Conservation (phyloP, 805 yeast genomes). For the Kazachstania taianensis region DNA sequence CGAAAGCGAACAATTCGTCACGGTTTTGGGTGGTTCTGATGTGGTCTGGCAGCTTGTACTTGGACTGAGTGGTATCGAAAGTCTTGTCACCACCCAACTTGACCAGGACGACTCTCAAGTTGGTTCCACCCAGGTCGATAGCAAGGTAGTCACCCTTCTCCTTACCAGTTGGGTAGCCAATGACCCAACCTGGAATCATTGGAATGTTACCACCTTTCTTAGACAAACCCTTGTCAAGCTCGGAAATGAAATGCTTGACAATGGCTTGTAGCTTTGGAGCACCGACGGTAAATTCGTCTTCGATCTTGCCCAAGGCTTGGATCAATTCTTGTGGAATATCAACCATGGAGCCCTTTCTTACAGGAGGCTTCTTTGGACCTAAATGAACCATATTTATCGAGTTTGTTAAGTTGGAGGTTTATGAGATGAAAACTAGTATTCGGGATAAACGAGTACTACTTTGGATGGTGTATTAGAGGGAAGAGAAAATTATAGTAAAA, state of each 20-base stretch:
- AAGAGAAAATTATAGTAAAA: no score
- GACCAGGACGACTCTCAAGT: conserved; percentile 83
- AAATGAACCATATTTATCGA: conserved; percentile 53
- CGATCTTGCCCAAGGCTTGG: conserved; percentile 47
- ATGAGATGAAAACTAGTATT: no score
- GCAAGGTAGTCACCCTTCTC: conserved; percentile 86
- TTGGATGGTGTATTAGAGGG: no score
- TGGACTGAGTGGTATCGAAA: conserved; percentile 77
- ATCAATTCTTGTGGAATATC: conserved; percentile 57
- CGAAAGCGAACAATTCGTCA: conserved; percentile 72
- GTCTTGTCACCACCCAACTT: conserved; percentile 69
- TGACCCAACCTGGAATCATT: conserved; percentile 94
- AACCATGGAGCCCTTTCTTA: conserved; percentile 56
- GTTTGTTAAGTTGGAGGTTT: no score
- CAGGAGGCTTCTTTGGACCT: conserved; percentile 74
- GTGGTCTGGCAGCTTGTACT: conserved; percentile 63
- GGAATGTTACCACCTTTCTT: conserved; percentile 77
- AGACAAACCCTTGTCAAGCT: conserved; percentile 70
- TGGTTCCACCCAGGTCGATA: conserved; percentile 93
- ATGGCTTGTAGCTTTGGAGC: conserved; percentile 50
- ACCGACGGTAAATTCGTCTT: conserved; percentile 51
- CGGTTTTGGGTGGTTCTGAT: conserved; percentile 63
- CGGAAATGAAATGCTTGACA: conserved; percentile 64
- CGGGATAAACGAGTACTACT: no score
- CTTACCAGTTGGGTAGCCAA: conserved; percentile 83